These are phyloP conservation scores for Neocallimastix lanati DNA, from an alignment of 192 early-diverging fungal genomes.

Conservation along the genomic window DNA sequence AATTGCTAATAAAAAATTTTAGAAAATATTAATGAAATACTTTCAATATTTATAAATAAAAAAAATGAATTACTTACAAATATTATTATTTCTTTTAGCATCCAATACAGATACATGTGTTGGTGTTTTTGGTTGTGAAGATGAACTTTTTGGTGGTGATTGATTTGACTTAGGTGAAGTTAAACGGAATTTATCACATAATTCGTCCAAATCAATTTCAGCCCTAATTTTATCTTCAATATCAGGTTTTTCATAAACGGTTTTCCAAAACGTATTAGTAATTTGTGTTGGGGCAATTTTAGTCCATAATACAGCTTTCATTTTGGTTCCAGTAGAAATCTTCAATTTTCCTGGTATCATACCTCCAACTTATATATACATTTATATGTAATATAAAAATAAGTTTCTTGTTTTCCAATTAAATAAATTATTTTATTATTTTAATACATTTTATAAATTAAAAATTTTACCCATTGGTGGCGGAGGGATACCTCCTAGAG, in stretches of 20 bases:
- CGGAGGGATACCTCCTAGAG: neutral
- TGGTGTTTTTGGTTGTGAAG: neutral
- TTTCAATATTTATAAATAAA: too few species aligned
- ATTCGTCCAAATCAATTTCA: slow-evolving; percentile 17
- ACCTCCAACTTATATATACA: neutral
- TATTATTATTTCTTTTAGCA: slow-evolving; percentile 19
- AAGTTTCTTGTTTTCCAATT: too few species aligned
- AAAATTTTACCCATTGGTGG: neutral
- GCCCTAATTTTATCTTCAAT: slow-evolving; percentile 9
- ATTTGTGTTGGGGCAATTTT: slow-evolving; percentile 5
- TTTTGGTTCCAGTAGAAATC: slow-evolving; percentile 4
- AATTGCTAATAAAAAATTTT: too few species aligned
- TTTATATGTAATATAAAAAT: too few species aligned
- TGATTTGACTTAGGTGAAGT: slow-evolving; percentile 11
- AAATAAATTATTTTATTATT: too few species aligned
- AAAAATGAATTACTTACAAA: too few species aligned
- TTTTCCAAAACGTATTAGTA: slow-evolving; percentile 8
- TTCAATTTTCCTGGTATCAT: slow-evolving; percentile 9
- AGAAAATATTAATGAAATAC: too few species aligned
- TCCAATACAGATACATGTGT: slow-evolving; percentile 19
- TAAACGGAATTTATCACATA: slow-evolving; percentile 25
- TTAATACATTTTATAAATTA: too few species aligned
- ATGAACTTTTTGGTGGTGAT: neutral
- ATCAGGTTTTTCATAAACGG: slow-evolving; percentile 7
- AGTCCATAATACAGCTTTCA: slow-evolving; percentile 9